phyloP scores from a whole-genome alignment of 2,329 filamentous ascomycete species.

The Hirsutella rhossiliensis region DNA sequence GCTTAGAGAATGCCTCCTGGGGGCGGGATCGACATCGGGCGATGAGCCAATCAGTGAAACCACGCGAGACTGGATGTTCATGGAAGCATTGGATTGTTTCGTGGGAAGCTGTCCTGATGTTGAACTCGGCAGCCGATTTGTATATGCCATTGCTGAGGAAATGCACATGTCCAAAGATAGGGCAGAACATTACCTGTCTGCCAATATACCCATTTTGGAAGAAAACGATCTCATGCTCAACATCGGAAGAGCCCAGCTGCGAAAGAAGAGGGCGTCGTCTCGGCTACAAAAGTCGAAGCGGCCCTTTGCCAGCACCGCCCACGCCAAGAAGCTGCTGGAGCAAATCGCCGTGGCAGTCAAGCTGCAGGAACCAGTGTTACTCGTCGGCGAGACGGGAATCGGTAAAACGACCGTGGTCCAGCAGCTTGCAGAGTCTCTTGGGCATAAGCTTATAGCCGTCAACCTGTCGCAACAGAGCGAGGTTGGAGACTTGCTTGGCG shows the following conservation, averaged over 20 bases:
- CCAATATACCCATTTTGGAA: slow-evolving; percentile 59
- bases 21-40: slow-evolving; percentile 50
- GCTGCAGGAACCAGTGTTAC: slow-evolving; percentile 74
- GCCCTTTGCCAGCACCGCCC: slow-evolving; percentile 79
- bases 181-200: slow-evolving; percentile 62
- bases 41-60: slow-evolving; percentile 62
- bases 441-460: slow-evolving; percentile 80
- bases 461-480: slow-evolving; percentile 98
- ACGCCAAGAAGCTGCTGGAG: slow-evolving; percentile 76
- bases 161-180: slow-evolving; percentile 78
- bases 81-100: slow-evolving; percentile 91
- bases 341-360: slow-evolving; percentile 76
- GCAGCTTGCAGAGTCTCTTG: slow-evolving; percentile 72
- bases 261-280: slow-evolving; percentile 40
- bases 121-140: slow-evolving; percentile 45
- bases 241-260: slow-evolving; percentile 55
- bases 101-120: slow-evolving; percentile 64
- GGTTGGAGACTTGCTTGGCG: slow-evolving; percentile 86
- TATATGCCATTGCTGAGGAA: slow-evolving; percentile 66
- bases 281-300: slow-evolving; percentile 39
- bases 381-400: slow-evolving; percentile 98
- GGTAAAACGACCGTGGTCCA: slow-evolving; percentile 96
- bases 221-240: slow-evolving; percentile 44
- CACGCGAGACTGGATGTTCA: slow-evolving; percentile 71
- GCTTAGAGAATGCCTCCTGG: slow-evolving; percentile 52